Base-by-base conservation (phyloP, 805 yeast genomes). In the Kodamaea kaohsiungensis region DNA sequence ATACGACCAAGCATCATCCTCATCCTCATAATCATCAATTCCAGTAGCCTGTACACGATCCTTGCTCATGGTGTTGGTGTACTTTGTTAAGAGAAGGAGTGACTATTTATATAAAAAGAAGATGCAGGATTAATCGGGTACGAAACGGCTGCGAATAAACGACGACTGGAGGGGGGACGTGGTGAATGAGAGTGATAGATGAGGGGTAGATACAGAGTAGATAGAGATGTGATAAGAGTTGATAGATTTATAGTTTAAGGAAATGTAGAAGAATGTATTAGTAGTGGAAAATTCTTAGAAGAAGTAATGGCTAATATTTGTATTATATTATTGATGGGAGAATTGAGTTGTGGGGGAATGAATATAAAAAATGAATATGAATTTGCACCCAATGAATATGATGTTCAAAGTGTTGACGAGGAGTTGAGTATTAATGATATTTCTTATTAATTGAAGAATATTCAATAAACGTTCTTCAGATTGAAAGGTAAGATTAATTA, bases 1-100 rank as follows among this genome's bases (percentile, higher is more conserved):
- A 58, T 72, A 73, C 13, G 73, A 63, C 78, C 79, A 75, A 17
- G 72, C 73, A 56, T 74, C 78, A 22, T 72, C 78, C 17, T 71
- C 74, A 35, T 72, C 76, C 16, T 69, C 71, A 51, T 42, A 45
- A 17, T 43, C 47, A 2, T 40, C 45, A 40, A 40, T 17, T 17
- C 45, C 45, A 17, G 45, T 19, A 13, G 16, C 4, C 13, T 16
- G 19, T 12, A 19, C 45, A 40, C 45, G 45, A 40, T 17, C 19
- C 25, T 40, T 40, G 45, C 19, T 40, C 45, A 40, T 40, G 35
- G 35, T 40, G 3, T 40, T 5, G 45, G 25, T 38, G 42, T 38
- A 15, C 10, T 40, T 40, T 12, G 19, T 17, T 19, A 40, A 40
- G 45, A 40, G 45, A 40, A 40, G 19, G 45, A 40, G 45, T 40